These are phyloP conservation scores for Sinapis alba DNA, from an alignment of 441 rosid species.

Conservation along the genomic window DNA sequence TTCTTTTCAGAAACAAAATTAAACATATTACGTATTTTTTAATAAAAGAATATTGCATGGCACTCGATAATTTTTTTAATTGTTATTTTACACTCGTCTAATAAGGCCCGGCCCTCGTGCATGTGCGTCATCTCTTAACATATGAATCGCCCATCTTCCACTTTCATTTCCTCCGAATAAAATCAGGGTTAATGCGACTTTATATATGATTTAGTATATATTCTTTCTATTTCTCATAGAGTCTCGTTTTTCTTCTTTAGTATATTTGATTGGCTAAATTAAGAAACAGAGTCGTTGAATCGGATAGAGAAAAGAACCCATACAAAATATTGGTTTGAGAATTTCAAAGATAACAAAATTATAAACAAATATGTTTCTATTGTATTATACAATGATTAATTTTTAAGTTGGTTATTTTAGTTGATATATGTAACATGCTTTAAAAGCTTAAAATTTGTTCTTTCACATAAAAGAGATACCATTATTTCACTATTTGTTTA, in stretches of 20 bases:
- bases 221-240: slow-evolving; percentile 14
- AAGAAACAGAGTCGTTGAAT: slow-evolving; percentile 10
- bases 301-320: neutral
- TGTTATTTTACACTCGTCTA: slow-evolving; percentile 5
- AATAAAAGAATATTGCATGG: neutral
- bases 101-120: slow-evolving; percentile 32
- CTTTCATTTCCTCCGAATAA: slow-evolving; percentile 17
- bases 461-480: neutral
- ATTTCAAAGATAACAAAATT: neutral
- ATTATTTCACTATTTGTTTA: neutral
- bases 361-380: neutral
- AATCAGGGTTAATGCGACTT: slow-evolving; percentile 8
- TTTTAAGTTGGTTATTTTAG: neutral
- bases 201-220: neutral
- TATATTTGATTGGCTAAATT: slow-evolving; percentile 14
- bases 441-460: neutral
- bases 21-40: slow-evolving; percentile 2
- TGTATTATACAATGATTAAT: neutral
- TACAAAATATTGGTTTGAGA: neutral
- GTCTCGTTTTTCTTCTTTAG: neutral
- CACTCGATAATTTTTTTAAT: neutral
- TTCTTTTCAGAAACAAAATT: neutral
- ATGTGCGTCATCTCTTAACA: slow-evolving; percentile 32
- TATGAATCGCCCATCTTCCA: slow-evolving; percentile 28
- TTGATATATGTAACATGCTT: neutral